Evolutionary conservation across 1,284 basidiomycete species (phyloP), one percentile per base, ranked within the genome.

Genomic region (Rugosomyces carneus): DNA sequence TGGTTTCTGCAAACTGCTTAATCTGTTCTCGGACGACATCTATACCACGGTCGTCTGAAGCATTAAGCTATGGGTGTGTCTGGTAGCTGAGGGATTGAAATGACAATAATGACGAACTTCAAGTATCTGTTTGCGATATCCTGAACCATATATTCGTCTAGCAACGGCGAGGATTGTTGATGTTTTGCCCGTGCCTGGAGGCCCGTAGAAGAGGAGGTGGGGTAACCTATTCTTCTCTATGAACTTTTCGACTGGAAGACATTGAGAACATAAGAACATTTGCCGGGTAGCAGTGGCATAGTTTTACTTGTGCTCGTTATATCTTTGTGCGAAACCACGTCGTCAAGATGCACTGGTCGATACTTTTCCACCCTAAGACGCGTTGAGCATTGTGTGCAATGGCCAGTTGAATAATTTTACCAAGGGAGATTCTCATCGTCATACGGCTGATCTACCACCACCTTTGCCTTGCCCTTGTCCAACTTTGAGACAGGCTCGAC

Each of bases 1-100:
- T 83, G 11, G 95, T 98, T 68, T 94, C 92, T 1, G 95, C 94
- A 58, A 99, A 99, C 62, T 92, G 92, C 66, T 99, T 99, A 67
- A 99, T 95, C 72, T 97, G 94, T 61, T 98, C 96, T 40, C 96
- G 81, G 4, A 99, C 96, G 38, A 98, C 94, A 51, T 99, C 96
- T 55, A 99, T 99, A 42, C 95, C 95, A 60, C 95, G 81, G 60
- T 99, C 96, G 62, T 99, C 95, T 1, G 93, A 97, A 2, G 95
- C 95, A 63, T 99, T 99, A 41, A 99, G 76, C 89, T 88, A 35
- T 53, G 21, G n/a, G 46, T 21, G 20, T 13, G 10, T 50, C 41
- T 45, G 36, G 29, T 24, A 35, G 34, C 13, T 6, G 40, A 38
- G 53, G 8, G n/a, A n/a, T n/a, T 44, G 13, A 27, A 45, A 41